Evolutionary conservation across 495 filamentous ascomycete species (phyloP), one percentile per base, ranked within the genome.

Genomic region (Hyaloscypha finlandica): DNA sequence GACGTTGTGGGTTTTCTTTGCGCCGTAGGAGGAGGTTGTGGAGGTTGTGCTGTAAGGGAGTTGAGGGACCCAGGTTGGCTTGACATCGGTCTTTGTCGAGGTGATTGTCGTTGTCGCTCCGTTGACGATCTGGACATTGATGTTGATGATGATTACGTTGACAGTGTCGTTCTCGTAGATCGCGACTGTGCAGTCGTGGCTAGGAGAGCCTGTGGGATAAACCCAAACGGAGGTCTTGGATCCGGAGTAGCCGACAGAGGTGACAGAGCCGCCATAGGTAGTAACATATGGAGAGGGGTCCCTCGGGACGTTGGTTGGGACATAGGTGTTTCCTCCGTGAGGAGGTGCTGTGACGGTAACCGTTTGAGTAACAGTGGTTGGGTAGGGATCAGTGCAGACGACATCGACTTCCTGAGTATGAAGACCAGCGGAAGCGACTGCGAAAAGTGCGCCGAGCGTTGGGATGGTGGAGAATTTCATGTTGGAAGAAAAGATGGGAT

Each of bases 401-500:
- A 55, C 55, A n/a, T n/a, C n/a, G n/a, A n/a, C n/a, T n/a, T n/a
- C n/a, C n/a, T n/a, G n/a, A n/a, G n/a, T n/a, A n/a, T n/a, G n/a
- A n/a, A n/a, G n/a, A n/a, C n/a, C n/a, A 12, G 68, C 63, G 20
- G 67, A 61, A 6, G 35, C 53, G 22, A 70, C 16, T 14, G 63
- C 52, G 22, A 70, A 29, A 52, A 70, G 2, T 4, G 54, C 22
- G 22, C 19, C 52, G 32, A 67, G 31, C 8, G 56, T n/a, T 20
- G 68, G 30, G 61, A 70, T 42, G 31, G 8, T 67, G 8, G 64
- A 60, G 64, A 70, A 61, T 56, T 70, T 67, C 68, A 70, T 70
- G 42, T 31, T 69, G 56, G 62, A 51, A 33, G 16, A 22, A n/a
- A 52, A 39, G 32, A 25, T 1, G 25, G 25, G 25, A 25, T 25